Base-by-base conservation (phyloP, 805 yeast species). In the Monosporozyma siamensis region DNA sequence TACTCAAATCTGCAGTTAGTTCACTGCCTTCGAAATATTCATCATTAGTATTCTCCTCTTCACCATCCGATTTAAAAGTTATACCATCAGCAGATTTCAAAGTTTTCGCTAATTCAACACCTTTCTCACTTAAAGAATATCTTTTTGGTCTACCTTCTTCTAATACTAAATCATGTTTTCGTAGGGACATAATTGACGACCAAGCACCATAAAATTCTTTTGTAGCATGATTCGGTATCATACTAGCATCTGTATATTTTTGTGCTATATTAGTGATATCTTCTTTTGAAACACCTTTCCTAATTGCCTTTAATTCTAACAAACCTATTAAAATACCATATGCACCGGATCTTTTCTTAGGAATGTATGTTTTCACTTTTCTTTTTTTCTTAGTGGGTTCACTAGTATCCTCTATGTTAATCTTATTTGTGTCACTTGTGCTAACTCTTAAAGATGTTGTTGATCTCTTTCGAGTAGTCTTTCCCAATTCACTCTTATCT, bases 291-390 rank as follows among this genome's bases (percentile, higher is more conserved):
- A 84, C 53, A 0, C 95, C 95, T n/a, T 59, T 54, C 17, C 69
- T 59, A 2, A 60, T 52, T 4, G 63, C 58, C 52, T 80, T 87
- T 22, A 55, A 43, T 36, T 74, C 67, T 39, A 69, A 63, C 3
- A 88, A 61, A 0, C 80, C 79, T 15, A 86, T 47, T 15, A 88
- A 52, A 7, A 88, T 82, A 0, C 92, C 95, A 64, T 84, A 89
- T 0, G 84, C 94, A 1, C 96, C 96, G 0, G 92, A 77, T 27
- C 89, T 64, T 46, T 77, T 76, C 38, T 68, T 70, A 0, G 97
- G 97, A 0, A 87, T 70, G 58, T 83, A 87, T 29, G 62, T 67
- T 36, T 62, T 57, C 25, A 49, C 53, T 23, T 52, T 55, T 38
- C 46, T 46, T 47, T 50, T 57, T 44, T 54, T 60, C 9, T 42